These are phyloP conservation scores for Pythium dissimile DNA, from an alignment of 352 stramenopile species.

Conservation along the genomic window DNA sequence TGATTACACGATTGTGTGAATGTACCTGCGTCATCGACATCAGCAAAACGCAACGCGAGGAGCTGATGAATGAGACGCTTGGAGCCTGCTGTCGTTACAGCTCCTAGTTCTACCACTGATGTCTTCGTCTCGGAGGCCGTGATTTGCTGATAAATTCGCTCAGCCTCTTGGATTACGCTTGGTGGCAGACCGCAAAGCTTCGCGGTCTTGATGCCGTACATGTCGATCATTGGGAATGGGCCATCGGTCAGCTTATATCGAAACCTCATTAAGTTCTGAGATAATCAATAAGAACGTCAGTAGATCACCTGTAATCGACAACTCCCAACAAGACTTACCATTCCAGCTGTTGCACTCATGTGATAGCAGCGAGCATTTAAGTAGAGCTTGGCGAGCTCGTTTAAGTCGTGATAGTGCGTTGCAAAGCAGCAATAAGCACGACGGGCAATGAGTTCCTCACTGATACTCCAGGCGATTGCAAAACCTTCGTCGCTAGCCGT, in stretches of 20 bases:
- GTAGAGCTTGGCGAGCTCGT: conserved; percentile 59
- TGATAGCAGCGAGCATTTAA: conserved; percentile 67
- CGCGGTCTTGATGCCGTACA: conserved; percentile 86
- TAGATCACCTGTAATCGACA: not conserved
- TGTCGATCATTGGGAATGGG: conserved; percentile 45
- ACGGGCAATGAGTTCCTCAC: conserved; percentile 71
- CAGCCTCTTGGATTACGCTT: conserved; percentile 56
- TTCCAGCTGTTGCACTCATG: conserved; percentile 43
- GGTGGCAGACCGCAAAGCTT: conserved; percentile 62
- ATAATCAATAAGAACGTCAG: not conserved
- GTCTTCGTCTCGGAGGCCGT: conserved; percentile 18
- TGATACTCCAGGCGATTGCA: conserved; percentile 87
- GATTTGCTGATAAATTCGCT: conserved; percentile 35
- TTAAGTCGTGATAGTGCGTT: conserved; percentile 87
- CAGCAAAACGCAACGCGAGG: conserved; percentile 59
- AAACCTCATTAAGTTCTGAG: conserved; percentile 47
- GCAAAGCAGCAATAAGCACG: conserved; percentile 85
- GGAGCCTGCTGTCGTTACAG: conserved; percentile 24
- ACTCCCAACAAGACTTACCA: conserved; percentile 22
- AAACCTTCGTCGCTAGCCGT: conserved; percentile 88
- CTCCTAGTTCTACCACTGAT: conserved; percentile 11
- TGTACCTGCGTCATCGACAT: conserved; percentile 54
- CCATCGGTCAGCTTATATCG: conserved; percentile 72
- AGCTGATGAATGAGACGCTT: conserved; percentile 71
- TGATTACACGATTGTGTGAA: not conserved